phyloP scores from a whole-genome alignment of 805 yeast species.

The Debaryomyces castellii region DNA sequence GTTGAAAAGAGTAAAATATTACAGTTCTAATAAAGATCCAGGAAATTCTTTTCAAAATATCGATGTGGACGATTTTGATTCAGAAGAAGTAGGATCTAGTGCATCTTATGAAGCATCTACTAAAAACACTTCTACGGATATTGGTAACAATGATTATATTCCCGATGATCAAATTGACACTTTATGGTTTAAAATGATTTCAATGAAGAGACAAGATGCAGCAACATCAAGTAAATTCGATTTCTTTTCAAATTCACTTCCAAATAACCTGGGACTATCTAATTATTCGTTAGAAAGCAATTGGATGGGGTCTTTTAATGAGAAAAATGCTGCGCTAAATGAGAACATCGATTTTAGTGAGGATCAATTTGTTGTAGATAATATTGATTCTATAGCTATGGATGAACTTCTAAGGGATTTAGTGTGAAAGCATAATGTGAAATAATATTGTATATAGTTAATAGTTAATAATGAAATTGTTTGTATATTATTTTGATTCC shows the following conservation, averaged over 20 bases:
- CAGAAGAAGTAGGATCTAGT: conserved; percentile 4
- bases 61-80: background rate
- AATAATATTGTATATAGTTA: background rate
- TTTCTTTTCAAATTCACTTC: background rate
- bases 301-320: background rate
- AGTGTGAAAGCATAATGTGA: background rate
- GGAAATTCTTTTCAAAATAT: background rate
- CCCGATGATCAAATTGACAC: conserved; percentile 15
- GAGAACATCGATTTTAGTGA: background rate
- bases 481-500: background rate
- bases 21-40: conserved; percentile 5
- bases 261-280: background rate
- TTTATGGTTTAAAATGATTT: conserved; percentile 17
- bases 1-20: conserved; percentile 3
- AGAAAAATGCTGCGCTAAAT: background rate
- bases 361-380: background rate
- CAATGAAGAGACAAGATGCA: conserved; percentile 5
- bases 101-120: background rate
- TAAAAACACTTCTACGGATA: background rate
- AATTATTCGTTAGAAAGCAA: background rate
- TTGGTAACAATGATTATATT: conserved; percentile 6
- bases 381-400: background rate
- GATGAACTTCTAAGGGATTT: conserved; percentile 1
- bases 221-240: background rate
- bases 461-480: background rate